A percentile compares a stretch with the other conserved stretches of the same genome.
These are phyloP conservation scores for Blastocystis sp. DNA, from an alignment of 352 stramenopile genomes.

Conservation along the genomic window DNA sequence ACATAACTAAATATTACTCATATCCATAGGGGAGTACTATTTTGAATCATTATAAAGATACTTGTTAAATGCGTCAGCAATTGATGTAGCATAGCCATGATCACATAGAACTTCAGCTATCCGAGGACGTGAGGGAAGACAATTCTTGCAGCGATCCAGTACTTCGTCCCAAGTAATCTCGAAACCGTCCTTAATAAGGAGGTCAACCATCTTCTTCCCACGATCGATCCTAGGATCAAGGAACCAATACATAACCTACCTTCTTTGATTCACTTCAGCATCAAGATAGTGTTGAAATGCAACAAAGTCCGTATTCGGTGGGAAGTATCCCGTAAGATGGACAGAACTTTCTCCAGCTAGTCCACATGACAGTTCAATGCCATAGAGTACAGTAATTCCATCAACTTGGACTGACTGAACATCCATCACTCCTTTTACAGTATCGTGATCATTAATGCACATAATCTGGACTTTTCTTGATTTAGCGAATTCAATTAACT, in stretches of 20 bases:
- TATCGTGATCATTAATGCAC: conserved; percentile 60
- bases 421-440: conserved; percentile 33
- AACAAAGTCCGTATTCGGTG: neutral
- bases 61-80: conserved; percentile 28
- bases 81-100: neutral
- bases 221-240: conserved; percentile 11
- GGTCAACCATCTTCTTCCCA: conserved; percentile 21
- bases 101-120: conserved; percentile 30
- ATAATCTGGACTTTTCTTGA: conserved; percentile 24
- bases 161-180: conserved; percentile 44
- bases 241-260: neutral
- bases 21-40: neutral
- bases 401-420: neutral
- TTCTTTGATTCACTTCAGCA: neutral
- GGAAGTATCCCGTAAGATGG: conserved; percentile 51
- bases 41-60: neutral
- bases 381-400: conserved; percentile 51
- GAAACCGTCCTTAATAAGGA: neutral
- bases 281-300: conserved; percentile 1
- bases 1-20: conserved; percentile 25
- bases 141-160: conserved; percentile 24
- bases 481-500: conserved; percentile 44
- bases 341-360: neutral
- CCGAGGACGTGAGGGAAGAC: conserved; percentile 27
- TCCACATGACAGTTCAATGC: conserved; percentile 34